Conservation (phyloP, 1,139 yeast species). For the Ogataea hybrid region DNA sequence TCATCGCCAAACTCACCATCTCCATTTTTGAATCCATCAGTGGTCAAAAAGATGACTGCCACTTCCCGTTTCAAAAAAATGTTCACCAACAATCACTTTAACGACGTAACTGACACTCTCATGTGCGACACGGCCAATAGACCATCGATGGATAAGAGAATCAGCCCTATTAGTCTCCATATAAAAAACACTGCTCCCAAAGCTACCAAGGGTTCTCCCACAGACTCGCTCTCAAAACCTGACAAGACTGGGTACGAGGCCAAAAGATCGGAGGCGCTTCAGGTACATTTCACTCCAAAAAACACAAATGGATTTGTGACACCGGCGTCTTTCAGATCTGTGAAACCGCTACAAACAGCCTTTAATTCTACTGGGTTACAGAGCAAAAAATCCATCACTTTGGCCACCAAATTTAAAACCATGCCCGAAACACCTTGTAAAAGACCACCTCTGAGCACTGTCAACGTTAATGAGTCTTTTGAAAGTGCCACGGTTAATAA, state of each 20-base stretch:
- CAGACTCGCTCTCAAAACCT: conserved; percentile 21
- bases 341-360: conserved; percentile 83
- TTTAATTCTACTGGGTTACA: conserved; percentile 73
- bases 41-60: conserved; percentile 44
- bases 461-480: conserved; percentile 27
- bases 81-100: conserved; percentile 11
- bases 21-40: conserved; percentile 43
- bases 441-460: conserved; percentile 40
- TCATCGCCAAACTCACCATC: conserved; percentile 38
- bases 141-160: conserved; percentile 10
- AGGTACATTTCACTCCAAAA: conserved; percentile 12
- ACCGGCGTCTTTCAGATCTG: conserved; percentile 64
- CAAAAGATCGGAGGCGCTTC: not conserved
- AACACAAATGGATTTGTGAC: conserved; percentile 32
- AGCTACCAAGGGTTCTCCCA: conserved; percentile 26
- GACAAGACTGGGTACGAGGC: conserved; percentile 1
- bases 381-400: conserved; percentile 54
- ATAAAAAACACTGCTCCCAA: conserved; percentile 27
- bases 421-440: conserved; percentile 85
- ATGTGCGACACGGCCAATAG: conserved; percentile 6
- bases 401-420: conserved; percentile 33
- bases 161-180: conserved; percentile 16
- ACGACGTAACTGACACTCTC: conserved; percentile 6
- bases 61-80: conserved; percentile 24
- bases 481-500: conserved; percentile 3